Base-by-base conservation (phyloP, 208 protist species). In the Acanthamoeba sp. region DNA sequence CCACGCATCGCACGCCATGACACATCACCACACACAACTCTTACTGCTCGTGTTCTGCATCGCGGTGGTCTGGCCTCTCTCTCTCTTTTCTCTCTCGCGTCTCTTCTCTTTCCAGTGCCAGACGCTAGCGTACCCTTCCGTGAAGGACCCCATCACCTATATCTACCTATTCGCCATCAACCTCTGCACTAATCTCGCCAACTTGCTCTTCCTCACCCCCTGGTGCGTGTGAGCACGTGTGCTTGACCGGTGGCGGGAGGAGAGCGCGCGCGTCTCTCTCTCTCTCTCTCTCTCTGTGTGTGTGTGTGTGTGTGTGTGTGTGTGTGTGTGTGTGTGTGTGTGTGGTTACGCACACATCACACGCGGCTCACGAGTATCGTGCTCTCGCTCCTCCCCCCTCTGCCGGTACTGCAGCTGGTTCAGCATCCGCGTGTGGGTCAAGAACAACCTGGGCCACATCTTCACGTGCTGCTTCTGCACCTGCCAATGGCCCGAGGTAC, bases 141-240 rank as follows among this genome's bases (percentile, higher is more conserved):
- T 95, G 27, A 88, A 66, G 42, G 50, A 69, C 20, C 91, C 94
- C 12, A 62, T 93, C 57, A 94, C 62, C 12, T 95, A 93, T 32
- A 29, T 91, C 50, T 64, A 95, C 24, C 42, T 95, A 22, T 95
- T 40, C 27, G 48, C 34, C 29, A 59, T 95, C 40, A 48, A 82
- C 20, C 40, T 93, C 29, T 34, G 7, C 45, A 45, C 66, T 64
- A 95, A 95, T 87, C 29, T 95, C 27, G 91, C 92, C 27, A 95
- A 95, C 59, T 29, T 95, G 10, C 89, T 95, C 7, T 95, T 95
- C 66, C 57, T 95, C 9, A 95, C 94, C 18, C 52, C 48, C 32
- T 90, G 82, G 82, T 90, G 27, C 48, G 82, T 82, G 34, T n/a
- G 32, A 14, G 24, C 48, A 20, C 48, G n/a, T n/a, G n/a, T n/a